Conservation (phyloP, 441 rosid genomes). For the Croton laevigatus region DNA sequence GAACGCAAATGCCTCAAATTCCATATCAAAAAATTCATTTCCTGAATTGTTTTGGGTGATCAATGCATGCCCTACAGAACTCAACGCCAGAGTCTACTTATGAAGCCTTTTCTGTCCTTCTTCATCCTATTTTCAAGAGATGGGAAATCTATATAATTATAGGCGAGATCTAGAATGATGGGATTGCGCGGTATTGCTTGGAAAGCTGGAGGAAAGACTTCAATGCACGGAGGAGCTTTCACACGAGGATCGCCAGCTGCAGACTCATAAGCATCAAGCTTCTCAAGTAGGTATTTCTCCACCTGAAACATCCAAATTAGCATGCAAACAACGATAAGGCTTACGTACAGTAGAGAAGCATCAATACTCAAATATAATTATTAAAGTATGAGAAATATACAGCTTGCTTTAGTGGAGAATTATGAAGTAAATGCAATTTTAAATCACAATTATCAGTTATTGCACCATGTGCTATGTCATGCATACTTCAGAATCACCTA, state of each 20-base stretch:
- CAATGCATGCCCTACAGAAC: conserved; percentile 6
- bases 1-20: not conserved
- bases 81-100: conserved; percentile 72
- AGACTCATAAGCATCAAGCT: conserved; percentile 78
- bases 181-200: conserved; percentile 73
- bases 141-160: conserved; percentile 68
- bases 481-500: not conserved
- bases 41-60: not conserved
- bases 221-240: conserved; percentile 62
- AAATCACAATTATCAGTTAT: not conserved
- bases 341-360: not conserved
- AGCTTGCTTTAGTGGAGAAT: not conserved
- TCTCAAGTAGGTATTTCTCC: conserved; percentile 76
- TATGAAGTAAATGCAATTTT: not conserved
- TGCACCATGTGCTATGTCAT: not conserved
- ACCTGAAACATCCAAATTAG: conserved; percentile 37
- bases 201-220: conserved; percentile 80
- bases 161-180: conserved; percentile 78
- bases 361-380: not conserved
- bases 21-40: not conserved
- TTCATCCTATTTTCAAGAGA: conserved; percentile 78
- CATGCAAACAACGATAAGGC: not conserved
- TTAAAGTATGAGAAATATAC: not conserved
- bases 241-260: conserved; percentile 64
- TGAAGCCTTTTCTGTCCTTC: conserved; percentile 73